phyloP scores from a whole-genome alignment of 73 alveolate genomes.

The Uronychia binucleata region DNA sequence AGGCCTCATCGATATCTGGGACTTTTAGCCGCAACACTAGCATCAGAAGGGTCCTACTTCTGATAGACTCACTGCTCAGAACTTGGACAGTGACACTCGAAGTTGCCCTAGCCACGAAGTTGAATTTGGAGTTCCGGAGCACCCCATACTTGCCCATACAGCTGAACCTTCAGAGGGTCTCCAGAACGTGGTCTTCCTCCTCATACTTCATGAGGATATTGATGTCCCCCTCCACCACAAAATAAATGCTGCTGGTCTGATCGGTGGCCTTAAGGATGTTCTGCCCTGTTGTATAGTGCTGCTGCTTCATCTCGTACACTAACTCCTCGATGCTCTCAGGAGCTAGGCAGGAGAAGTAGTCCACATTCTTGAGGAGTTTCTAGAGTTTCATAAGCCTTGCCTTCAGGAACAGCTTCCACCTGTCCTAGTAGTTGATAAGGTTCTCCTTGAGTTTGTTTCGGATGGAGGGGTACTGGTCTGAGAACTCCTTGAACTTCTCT shows the following conservation, averaged over 20 bases:
- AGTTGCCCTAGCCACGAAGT: neutral
- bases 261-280: constrained; percentile 3
- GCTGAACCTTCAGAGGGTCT: constrained; percentile 9
- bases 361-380: neutral
- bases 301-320: constrained; percentile 5
- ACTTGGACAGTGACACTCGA: neutral
- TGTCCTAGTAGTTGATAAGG: constrained; percentile 10
- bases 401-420: constrained; percentile 30
- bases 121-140: neutral
- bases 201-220: neutral
- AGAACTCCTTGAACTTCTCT: constrained; percentile 69
- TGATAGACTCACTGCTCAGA: neutral
- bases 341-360: neutral
- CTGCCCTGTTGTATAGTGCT: constrained; percentile 9
- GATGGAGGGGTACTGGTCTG: constrained; percentile 49
- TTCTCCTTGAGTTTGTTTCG: constrained; percentile 12
- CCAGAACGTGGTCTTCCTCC: neutral
- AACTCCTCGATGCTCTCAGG: constrained; percentile 37
- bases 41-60: too few relatives aligned
- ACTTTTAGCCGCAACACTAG: neutral
- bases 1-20: neutral
- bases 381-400: too few relatives aligned
- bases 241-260: neutral
- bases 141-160: constrained; percentile 11
- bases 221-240: constrained; percentile 16